Evolutionary conservation across 2,329 filamentous ascomycete species (phyloP).

Genomic region (Sphaerostilbella broomeana): DNA sequence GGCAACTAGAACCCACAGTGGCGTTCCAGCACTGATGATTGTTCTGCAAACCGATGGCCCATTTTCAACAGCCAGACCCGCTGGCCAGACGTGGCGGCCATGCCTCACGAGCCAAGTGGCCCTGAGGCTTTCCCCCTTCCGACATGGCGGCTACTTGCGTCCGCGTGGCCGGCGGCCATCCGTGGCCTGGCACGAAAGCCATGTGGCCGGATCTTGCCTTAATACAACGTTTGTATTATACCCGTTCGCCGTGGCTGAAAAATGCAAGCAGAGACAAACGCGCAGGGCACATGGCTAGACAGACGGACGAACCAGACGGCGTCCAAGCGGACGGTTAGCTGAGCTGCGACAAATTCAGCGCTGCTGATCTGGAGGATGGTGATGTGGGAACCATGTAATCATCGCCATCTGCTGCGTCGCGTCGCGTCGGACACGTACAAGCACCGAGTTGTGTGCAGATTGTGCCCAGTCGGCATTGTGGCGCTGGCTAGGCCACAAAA

Average conservation of each 20-base stretch:
- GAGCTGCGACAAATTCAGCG: not conserved
- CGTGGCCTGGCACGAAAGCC: slow-evolving; percentile 13
- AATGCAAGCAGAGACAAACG: not conserved
- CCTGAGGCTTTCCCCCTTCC: slow-evolving; percentile 15
- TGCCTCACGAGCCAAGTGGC: slow-evolving; percentile 12
- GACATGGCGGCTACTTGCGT: slow-evolving; percentile 15
- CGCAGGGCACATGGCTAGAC: not conserved
- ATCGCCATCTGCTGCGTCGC: not conserved
- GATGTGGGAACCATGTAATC: not conserved
- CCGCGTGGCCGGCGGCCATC: slow-evolving; percentile 15
- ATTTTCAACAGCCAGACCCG: slow-evolving; percentile 9
- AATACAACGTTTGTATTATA: slow-evolving; percentile 10
- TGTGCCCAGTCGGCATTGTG: not conserved
- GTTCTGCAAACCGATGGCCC: no score
- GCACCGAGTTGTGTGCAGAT: not conserved
- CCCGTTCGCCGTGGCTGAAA: not conserved
- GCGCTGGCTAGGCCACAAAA: slow-evolving; percentile 4
- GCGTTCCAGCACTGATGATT: slow-evolving; percentile 11
- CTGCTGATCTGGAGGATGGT: not conserved
- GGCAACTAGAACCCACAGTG: slow-evolving; percentile 11
- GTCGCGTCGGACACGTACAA: slow-evolving; percentile 5
- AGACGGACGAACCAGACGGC: not conserved
- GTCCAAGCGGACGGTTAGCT: not conserved
- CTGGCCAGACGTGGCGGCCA: slow-evolving; percentile 4
- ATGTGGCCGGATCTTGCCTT: slow-evolving; percentile 16